Conservation (phyloP, 129 eudicot genomes). For the Chrysanthemum seticuspe region DNA sequence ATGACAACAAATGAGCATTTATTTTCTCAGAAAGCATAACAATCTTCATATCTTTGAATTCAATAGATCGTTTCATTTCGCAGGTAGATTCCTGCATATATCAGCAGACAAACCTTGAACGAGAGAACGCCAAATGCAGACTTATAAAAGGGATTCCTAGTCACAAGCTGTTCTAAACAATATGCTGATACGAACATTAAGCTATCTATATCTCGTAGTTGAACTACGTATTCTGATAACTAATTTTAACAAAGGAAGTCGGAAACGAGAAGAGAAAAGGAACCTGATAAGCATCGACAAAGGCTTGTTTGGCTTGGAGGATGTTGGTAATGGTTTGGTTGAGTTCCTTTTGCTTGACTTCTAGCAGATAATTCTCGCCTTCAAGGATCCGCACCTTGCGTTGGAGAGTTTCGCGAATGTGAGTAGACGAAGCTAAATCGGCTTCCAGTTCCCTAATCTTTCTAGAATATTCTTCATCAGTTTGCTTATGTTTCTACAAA, state of each 20-base stretch:
- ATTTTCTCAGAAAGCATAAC: conserved; percentile 52
- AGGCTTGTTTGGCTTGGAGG: conserved; percentile 48
- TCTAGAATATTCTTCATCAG: conserved; percentile 39
- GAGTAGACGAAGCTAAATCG: conserved; percentile 45
- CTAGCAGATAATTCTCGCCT: conserved; percentile 55
- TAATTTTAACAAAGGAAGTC: background rate
- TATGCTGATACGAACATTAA: too few relatives aligned
- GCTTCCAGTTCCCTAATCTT: conserved; percentile 43
- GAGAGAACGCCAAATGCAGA: conserved; percentile 15
- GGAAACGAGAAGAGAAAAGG: background rate
- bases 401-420: conserved; percentile 43
- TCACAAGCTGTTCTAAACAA: background rate
- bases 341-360: conserved; percentile 58
- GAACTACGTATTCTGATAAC: too few relatives aligned
- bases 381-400: conserved; percentile 54
- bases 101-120: conserved; percentile 19
- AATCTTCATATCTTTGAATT: conserved; percentile 52
- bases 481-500: conserved; percentile 8
- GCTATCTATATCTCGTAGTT: too few relatives aligned
- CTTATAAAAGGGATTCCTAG: background rate
- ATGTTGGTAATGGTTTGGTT: conserved; percentile 49
- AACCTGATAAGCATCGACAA: conserved; percentile 62
- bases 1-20: conserved; percentile 33
- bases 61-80: conserved; percentile 59
- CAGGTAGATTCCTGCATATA: conserved; percentile 55